Base-by-base conservation (phyloP, 2,329 filamentous ascomycete species). In the Alternaria postmessia region DNA sequence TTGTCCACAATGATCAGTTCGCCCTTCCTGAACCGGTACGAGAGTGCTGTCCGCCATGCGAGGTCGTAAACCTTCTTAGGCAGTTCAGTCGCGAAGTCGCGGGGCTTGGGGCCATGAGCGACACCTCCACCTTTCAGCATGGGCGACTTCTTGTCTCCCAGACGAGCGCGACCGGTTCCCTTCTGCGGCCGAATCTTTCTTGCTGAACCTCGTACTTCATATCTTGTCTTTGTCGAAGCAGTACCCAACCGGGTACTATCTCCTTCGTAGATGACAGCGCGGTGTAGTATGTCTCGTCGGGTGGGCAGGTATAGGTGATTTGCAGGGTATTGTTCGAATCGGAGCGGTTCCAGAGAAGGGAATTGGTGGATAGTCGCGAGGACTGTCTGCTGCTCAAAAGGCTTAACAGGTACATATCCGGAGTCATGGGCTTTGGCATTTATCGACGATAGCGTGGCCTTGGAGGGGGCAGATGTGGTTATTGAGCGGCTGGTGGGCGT, bases 31-130 rank as follows among this genome's bases (percentile, higher is more conserved):
- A 95, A 98, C 61, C 95, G 89, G 83, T 97, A 96, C 74, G 91
- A 95, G 66, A 99, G 85, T 11, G 95, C 95, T 43, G 91, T 98
- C 75, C 95, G 88, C 92, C 93, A 98, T 9, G 95, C 95, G 71
- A 96, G 85, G 80, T 98, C 94, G 82, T 99, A 99, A 48, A 97
- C 88, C 83, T 98, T 98, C 75, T 86, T 86, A 71, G 91, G 93
- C 56, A 99, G 84, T 16, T 86, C 86, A 22, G 94, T 96, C 61
- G 88, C 87, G 76, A 99, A 99, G 81, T 98, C 93, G 77, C 95
- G 87, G 26, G 94, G 94, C 71, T 94, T 89, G 28, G 95, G 95
- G n/a, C 95, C 95, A 74, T 93, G 92, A 0, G 89, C 84, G 70
- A 96, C 94, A 80, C 93, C 94, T 79, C 95, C 95, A 66, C 95